Evolutionary conservation across 805 yeast genomes (phyloP), one percentile per base, ranked within the genome.

Genomic region (Kregervanrija fluxuum): DNA sequence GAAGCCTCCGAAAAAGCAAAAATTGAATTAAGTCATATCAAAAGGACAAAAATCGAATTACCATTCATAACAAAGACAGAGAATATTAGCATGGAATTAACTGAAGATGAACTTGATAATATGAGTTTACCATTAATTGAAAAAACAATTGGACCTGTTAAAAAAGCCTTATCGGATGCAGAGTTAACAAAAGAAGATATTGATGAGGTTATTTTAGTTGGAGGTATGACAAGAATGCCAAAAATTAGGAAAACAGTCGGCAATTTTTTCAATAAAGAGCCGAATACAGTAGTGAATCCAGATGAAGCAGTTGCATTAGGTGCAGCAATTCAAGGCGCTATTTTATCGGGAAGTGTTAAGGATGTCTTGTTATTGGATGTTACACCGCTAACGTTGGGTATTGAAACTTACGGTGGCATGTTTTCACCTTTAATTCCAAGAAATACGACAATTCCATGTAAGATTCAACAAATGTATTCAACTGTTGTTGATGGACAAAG

Each of bases 281-380:
- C 96, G 56, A 84, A 86, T 61, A 88, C 85, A 73, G 80, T 91
- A 44, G 95, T 89, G 58, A 89, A 89, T 80, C 97, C 97, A 41
- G 95, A 85, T 63, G 95, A 85, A 74, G 95, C 95, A 40, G 95
- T 85, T 49, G 93, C 95, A 55, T 80, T 89, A 69, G 97, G 97
- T 71, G 97, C 97, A 53, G 96, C 96, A 47, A 90, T 89, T 58
- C 97, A 89, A 74, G 97, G 96, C 70, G 97, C 95, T 60, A 95
- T 89, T 52, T 74, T 89, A 52, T 85, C 95, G 48, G 97, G 97
- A 68, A 95, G 87, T 68, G 95, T 89, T 54, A 86, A 85, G 65
- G 95, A 89, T 62, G 95, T 89, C 54, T 77, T 89, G 53, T 72
- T 89, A 56, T 78, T 89, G 60, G 97, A 89, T 69, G 95, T 85